These are phyloP conservation scores for Macrophomina phaseolina DNA, from an alignment of 2,329 filamentous ascomycete species.

Conservation along the genomic window DNA sequence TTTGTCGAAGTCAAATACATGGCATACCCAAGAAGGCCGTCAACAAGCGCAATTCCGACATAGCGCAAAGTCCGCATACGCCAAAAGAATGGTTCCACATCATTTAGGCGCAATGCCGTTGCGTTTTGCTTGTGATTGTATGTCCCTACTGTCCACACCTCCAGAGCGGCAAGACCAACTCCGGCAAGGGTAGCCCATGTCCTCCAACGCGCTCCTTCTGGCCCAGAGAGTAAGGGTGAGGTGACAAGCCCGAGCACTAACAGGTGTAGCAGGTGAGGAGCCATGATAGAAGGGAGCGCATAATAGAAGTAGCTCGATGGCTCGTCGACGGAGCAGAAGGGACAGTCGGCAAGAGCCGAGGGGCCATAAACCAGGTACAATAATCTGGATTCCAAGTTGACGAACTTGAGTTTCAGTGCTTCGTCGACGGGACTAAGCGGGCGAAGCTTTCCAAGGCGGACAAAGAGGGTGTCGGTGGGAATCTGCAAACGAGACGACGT, in stretches of 20 bases:
- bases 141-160: conserved; percentile 68
- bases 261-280: conserved; percentile 83
- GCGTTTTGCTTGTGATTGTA: conserved; percentile 72
- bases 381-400: conserved; percentile 68
- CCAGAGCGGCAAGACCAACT: conserved; percentile 63
- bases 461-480: conserved; percentile 83
- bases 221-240: conserved; percentile 68
- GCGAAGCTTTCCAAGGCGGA: conserved; percentile 65
- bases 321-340: conserved; percentile 78
- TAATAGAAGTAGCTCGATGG: conserved; percentile 88
- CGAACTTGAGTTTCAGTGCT: conserved; percentile 69
- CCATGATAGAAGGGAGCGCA: conserved; percentile 72
- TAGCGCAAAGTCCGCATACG: conserved; percentile 67
- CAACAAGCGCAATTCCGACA: conserved; percentile 67
- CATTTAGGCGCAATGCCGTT: conserved; percentile 61
- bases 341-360: conserved; percentile 72
- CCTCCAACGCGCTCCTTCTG: conserved; percentile 71
- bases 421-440: conserved; percentile 67
- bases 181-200: conserved; percentile 69
- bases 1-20: conserved; percentile 82
- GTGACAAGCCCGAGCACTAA: conserved; percentile 74
- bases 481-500: conserved; percentile 86
- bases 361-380: conserved; percentile 87
- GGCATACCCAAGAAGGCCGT: conserved; percentile 66
- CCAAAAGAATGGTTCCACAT: conserved; percentile 77